Evolutionary conservation across 179 eudicot genomes (phyloP), one percentile per base, ranked within the genome.

Genomic region (Vitellaria paradoxa): DNA sequence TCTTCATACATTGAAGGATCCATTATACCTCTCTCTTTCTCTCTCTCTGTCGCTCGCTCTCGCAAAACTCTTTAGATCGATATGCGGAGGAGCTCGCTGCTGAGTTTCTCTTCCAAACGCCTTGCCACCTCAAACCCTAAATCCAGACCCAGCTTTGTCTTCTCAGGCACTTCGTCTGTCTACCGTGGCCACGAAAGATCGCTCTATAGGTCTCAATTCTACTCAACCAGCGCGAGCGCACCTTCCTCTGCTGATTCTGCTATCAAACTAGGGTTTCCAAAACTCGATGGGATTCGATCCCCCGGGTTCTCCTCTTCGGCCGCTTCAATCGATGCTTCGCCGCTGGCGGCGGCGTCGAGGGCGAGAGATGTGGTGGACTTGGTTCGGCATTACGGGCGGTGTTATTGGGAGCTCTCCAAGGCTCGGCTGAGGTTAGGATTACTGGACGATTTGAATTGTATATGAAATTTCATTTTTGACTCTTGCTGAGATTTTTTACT

Each of bases 351-450:
- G 15, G 68, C 74, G 17, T 68, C 75, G 30, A 78, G 77, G 78
- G 81, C 80, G 37, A 85, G 80, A 68, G 86, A 91, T 74, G 81
- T 82, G 65, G 81, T 82, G 45, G 90, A 85, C 8, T 49, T 81
- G 65, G 73, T 85, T 50, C 84, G 88, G 62, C 90, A 86, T 70
- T 94, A 88, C 57, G 92, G 97, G 1, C 84, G 82, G 56, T 94
- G 97, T 81, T 94, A 94, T 80, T 93, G 88, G 90, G 98, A 94
- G 83, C 93, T 94, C n/a, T 94, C 98, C 13, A 94, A 94, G 81
- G 97, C 97, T 64, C 88, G 88, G 13, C 84, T 94, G 50, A 94
- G 94, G 97, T 94, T 75, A 40, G 68, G 63, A 26, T 55, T 30
- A 12, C 0, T 13, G 1, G 60, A 70, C 18, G 74, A 18, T 5